phyloP scores from a whole-genome alignment of 495 filamentous ascomycete species.

The Penicillium samsonianum region DNA sequence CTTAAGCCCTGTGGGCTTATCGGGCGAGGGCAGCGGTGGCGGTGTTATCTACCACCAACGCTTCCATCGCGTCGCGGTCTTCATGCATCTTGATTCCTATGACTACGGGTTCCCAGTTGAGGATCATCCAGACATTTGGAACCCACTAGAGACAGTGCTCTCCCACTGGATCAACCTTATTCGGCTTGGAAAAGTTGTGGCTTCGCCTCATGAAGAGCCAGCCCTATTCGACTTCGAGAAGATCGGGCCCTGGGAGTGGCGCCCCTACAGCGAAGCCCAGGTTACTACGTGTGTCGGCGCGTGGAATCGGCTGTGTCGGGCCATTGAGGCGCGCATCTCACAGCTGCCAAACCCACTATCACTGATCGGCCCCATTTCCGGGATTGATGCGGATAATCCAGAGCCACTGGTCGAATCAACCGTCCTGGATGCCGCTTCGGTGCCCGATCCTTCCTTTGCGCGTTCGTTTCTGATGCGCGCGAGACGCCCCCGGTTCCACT shows the following conservation, averaged over 20 bases:
- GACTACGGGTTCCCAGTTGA: slow-evolving; percentile 18
- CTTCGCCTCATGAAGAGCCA: slow-evolving; percentile 21
- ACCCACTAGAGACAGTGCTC: slow-evolving; percentile 40
- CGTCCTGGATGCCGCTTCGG: slow-evolving; percentile 17
- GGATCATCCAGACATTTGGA: slow-evolving; percentile 27
- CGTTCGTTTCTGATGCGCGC: slow-evolving; percentile 14
- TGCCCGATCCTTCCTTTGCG: slow-evolving; percentile 18
- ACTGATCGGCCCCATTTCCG: slow-evolving; percentile 1
- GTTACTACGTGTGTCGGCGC: slow-evolving; percentile 18
- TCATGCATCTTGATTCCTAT: slow-evolving; percentile 18
- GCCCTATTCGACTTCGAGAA: slow-evolving; percentile 19
- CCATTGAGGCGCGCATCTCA: slow-evolving; percentile 17
- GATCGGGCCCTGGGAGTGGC: slow-evolving; percentile 23
- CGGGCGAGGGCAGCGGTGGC: slow-evolving; percentile 7
- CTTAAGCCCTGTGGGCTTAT: slow-evolving; percentile 15
- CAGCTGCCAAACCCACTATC: slow-evolving; percentile 12
- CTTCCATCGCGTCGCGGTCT: slow-evolving; percentile 14
- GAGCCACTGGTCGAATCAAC: slow-evolving; percentile 15
- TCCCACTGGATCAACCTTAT: slow-evolving; percentile 37
- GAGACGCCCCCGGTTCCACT: slow-evolving; percentile 16
- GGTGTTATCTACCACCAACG: slow-evolving; percentile 19
- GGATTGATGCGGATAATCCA: slow-evolving; percentile 10
- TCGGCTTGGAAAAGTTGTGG: slow-evolving; percentile 31
- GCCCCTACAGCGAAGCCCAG: slow-evolving; percentile 21
- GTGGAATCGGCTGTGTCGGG: slow-evolving; percentile 19